A percentile compares a stretch with the other conserved stretches of the same genome.
Conservation (phyloP, 2,329 filamentous ascomycete genomes). For the Sphaerulina vaccinii region DNA sequence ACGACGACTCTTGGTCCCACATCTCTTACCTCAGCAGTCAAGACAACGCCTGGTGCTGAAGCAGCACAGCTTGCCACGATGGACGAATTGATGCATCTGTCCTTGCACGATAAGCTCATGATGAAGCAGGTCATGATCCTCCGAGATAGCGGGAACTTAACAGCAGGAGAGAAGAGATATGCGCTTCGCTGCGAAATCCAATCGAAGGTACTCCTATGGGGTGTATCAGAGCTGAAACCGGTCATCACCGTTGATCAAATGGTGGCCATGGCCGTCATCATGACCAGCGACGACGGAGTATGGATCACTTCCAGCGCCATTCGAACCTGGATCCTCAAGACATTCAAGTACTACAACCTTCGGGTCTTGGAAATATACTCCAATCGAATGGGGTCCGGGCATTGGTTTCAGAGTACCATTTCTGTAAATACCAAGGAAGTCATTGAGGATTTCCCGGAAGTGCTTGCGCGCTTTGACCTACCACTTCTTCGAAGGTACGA, state of each 20-base stretch:
- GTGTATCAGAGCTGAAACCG: neutral
- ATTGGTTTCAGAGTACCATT: too few relatives aligned
- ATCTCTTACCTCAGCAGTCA: too few relatives aligned
- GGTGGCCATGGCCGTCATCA: neutral
- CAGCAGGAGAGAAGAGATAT: neutral
- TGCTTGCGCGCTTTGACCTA: neutral
- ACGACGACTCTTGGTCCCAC: too few relatives aligned
- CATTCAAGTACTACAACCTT: neutral
- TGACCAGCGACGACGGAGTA: neutral
- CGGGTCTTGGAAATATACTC: neutral
- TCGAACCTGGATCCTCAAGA: neutral
- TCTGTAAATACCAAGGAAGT: neutral
- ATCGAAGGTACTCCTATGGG: neutral
- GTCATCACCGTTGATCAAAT: neutral
- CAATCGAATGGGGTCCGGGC: neutral
- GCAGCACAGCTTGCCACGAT: too few relatives aligned
- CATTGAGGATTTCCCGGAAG: neutral
- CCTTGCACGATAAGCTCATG: neutral
- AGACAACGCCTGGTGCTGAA: too few relatives aligned
- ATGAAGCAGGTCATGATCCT: neutral
- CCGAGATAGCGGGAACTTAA: neutral
- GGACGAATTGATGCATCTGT: neutral
- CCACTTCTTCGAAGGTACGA: neutral
- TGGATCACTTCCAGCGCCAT: neutral
- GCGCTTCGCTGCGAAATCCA: neutral